phyloP scores from a whole-genome alignment of 768 basidiomycete species.

The Boletus rex-veris region DNA sequence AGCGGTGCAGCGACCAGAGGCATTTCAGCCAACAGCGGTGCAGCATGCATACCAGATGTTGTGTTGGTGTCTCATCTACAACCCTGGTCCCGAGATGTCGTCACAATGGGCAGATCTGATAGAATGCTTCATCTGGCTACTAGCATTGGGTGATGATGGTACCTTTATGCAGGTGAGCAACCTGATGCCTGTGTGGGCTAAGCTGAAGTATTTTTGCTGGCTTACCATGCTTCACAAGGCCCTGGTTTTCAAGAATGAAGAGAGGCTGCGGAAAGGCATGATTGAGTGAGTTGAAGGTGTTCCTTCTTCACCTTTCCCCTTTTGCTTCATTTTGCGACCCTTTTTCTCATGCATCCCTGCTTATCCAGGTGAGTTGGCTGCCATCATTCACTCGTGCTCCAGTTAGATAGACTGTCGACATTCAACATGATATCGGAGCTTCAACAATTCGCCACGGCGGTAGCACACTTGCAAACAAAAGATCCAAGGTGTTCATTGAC shows the following conservation, averaged over 20 bases:
- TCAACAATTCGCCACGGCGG: background rate
- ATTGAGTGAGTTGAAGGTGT: too few species aligned
- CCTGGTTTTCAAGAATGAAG: background rate
- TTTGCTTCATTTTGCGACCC: too few species aligned
- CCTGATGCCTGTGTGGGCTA: background rate
- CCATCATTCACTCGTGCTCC: too few species aligned
- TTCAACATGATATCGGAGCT: background rate
- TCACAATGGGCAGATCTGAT: background rate
- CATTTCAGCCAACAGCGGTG: too few species aligned
- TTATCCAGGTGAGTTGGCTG: too few species aligned
- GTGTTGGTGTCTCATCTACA: too few species aligned
- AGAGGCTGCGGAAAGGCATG: too few species aligned
- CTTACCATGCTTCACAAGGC: background rate
- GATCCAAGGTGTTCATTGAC: background rate
- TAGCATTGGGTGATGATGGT: background rate
- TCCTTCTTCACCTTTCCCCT: too few species aligned
- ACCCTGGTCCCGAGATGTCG: rapidly evolving
- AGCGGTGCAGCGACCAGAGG: too few species aligned
- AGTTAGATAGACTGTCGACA: background rate
- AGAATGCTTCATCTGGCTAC: background rate
- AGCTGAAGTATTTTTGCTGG: constrained; percentile 4
- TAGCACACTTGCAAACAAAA: background rate
- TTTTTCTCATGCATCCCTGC: too few species aligned
- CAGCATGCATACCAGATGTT: too few species aligned
- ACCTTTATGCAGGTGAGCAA: background rate